These are phyloP conservation scores for Lentinus polychrous DNA, from an alignment of 1,284 basidiomycete species.

Conservation along the genomic window DNA sequence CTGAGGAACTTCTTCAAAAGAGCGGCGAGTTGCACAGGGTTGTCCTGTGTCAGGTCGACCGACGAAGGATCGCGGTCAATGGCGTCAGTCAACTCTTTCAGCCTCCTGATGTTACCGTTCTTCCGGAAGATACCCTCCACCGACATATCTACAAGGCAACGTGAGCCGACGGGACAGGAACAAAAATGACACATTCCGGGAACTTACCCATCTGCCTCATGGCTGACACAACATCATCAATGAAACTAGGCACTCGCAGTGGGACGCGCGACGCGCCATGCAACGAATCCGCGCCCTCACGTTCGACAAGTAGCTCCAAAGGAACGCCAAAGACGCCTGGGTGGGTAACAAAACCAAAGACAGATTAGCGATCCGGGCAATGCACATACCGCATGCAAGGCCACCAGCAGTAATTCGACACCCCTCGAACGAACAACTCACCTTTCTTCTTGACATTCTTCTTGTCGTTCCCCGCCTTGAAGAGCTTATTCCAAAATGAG, in stretches of 20 bases:
- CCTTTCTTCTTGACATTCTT: slow-evolving; percentile 88
- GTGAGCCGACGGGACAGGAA: not conserved
- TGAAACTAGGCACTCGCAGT: slow-evolving; percentile 90
- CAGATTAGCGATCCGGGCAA: not conserved
- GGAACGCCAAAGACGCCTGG: slow-evolving; percentile 87
- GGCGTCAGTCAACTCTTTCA: slow-evolving; percentile 87
- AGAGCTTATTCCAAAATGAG: slow-evolving; percentile 95
- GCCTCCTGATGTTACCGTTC: slow-evolving; percentile 93
- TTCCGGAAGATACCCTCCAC: slow-evolving; percentile 98
- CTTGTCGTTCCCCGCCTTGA: slow-evolving; percentile 88
- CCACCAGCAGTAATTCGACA: not conserved
- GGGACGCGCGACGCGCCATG: slow-evolving; percentile 84
- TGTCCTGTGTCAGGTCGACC: slow-evolving; percentile 91
- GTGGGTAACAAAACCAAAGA: slow-evolving; percentile 4
- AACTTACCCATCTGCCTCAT: slow-evolving; percentile 97
- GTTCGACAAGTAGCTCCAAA: slow-evolving; percentile 90
- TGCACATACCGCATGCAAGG: not conserved
- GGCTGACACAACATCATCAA: slow-evolving; percentile 95
- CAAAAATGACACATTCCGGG: slow-evolving; percentile 3
- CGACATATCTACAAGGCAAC: slow-evolving; percentile 74
- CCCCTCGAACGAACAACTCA: too few species aligned
- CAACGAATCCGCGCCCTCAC: slow-evolving; percentile 90
- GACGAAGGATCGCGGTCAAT: slow-evolving; percentile 89
- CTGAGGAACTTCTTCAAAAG: slow-evolving; percentile 96
- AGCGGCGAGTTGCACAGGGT: slow-evolving; percentile 95